Percentiles rank a stretch among this genome's conserved stretches.
phyloP scores from a whole-genome alignment of 495 filamentous ascomycete species.

The Immersiella caudata region DNA sequence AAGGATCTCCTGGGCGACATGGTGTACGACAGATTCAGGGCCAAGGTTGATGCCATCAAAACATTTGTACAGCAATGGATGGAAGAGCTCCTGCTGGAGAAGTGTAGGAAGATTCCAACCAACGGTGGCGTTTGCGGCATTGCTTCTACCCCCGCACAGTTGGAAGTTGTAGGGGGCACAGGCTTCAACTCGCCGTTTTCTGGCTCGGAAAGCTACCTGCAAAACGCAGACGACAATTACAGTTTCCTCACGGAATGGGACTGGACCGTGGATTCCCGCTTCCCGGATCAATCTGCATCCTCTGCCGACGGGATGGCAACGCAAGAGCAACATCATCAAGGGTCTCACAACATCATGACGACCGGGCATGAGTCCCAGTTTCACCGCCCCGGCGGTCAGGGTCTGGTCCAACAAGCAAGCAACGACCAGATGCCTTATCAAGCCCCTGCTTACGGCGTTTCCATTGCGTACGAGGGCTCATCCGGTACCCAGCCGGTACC shows the following conservation, averaged over 20 bases:
- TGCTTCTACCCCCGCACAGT: too few species aligned
- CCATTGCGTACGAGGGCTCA: not conserved
- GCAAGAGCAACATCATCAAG: too few species aligned
- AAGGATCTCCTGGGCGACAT: not conserved
- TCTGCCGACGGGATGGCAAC: not conserved
- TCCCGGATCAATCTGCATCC: not conserved
- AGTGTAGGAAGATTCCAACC: not conserved
- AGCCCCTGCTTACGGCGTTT: not conserved
- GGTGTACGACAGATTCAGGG: not conserved
- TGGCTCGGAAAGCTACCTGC: not conserved
- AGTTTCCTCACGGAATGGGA: not conserved
- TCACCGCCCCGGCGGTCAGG: too few species aligned
- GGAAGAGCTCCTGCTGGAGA: slow-evolving; percentile 4
- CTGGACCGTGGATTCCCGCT: not conserved
- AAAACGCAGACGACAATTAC: not conserved
- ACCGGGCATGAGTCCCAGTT: too few species aligned
- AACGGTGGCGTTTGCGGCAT: too few species aligned
- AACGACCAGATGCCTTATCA: not conserved
- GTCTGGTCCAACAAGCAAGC: too few species aligned
- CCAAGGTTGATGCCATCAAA: not conserved
- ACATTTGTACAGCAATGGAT: slow-evolving; percentile 2
- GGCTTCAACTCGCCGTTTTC: not conserved
- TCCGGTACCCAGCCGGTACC: not conserved
- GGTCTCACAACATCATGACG: too few species aligned
- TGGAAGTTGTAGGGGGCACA: too few species aligned